Evolutionary conservation across 2,329 filamentous ascomycete species (phyloP), one percentile per base, ranked within the genome.

Genomic region (Penicillium digitatum): DNA sequence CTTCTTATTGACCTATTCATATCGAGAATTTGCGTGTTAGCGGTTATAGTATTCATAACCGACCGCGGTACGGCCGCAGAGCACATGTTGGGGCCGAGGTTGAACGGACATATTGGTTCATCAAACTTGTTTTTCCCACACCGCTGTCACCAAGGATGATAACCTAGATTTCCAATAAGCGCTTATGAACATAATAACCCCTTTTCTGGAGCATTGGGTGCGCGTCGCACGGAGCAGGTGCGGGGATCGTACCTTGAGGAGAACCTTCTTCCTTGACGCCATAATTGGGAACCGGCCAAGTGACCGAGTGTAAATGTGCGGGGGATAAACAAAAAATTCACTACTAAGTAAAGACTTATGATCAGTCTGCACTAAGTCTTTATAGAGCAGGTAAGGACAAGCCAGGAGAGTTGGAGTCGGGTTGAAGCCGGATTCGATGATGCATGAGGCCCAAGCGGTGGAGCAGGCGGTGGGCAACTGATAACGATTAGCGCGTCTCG

Each of bases 131-230:
- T 84, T 99, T 99, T 75, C 94, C 94, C 60, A 99, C 94, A 79
- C 94, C 94, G 77, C 93, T 97, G 77, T 99, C 94, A 68, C 94
- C 94, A 67, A 99, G 87, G 78, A 99, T 97, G 71, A 99, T 99
- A 71, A 99, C 92, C 93, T 97, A 69, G 3, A 32, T 16, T 55
- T 55, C 8, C 46, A 27, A 48, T 38, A 55, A 45, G n/a, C 27
- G 10, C 8, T 32, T 38, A 39, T 64, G 37, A 66, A 60, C 47
- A 45, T 49, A 24, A 18, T 46, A 1, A 11, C 5, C 12, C n/a
- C 3, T 1, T 14, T 18, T 37, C n/a, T 29, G 31, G 18, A 39
- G 20, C 50, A 26, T 44, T 52, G 22, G 24, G 22, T 49, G 48
- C 40, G 32, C 42, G 38, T 48, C 22, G 44, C 44, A 52, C 55